Evolutionary conservation across 306 rosid genomes (phyloP), one percentile per base, ranked within the genome.

Genomic region (Prunus dulcis): DNA sequence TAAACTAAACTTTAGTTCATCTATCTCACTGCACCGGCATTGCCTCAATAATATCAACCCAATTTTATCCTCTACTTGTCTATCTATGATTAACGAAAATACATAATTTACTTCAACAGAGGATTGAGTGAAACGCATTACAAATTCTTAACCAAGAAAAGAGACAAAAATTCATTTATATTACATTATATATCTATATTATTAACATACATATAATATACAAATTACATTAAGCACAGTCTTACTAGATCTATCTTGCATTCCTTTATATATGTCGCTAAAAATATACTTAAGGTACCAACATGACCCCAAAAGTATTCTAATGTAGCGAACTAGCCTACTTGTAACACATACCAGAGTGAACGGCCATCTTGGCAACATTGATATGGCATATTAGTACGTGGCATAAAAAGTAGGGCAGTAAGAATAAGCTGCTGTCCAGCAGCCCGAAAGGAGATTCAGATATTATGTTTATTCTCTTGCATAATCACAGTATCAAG

Each of bases 31-130:
- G 67, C 43, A 28, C 23, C 27, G 4, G 25, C 27, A 46, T 68
- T 68, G 41, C 56, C 55, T 68, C 57, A 47, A 65, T 22, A 47
- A 68, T 67, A 47, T 7, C 12, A 68, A 68, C 64, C 49, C 69
- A 32, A 38, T 2, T 64, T 15, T 64, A 64, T 64, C 69, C 47
- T 64, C 43, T 64, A 34, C 34, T 64, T 34, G 10, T 64, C 43
- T 34, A 32, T 34, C 8, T 10, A 64, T 32, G 49, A 34, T 32
- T 10, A 64, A 64, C 69, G 27, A 64, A 32, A 64, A 18, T 64
- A 32, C 69, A 64, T 32, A 6, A 20, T 64, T n/a, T 64, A 19
- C 69, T 15, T 64, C 69, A 64, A 64, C 47, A 15, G 30, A 9
- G 13, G 67, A 62, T 6, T 28, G 12, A 17, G 45, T 1, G 18